phyloP scores from a whole-genome alignment of 345 rosid species.

The Combretum micranthum region DNA sequence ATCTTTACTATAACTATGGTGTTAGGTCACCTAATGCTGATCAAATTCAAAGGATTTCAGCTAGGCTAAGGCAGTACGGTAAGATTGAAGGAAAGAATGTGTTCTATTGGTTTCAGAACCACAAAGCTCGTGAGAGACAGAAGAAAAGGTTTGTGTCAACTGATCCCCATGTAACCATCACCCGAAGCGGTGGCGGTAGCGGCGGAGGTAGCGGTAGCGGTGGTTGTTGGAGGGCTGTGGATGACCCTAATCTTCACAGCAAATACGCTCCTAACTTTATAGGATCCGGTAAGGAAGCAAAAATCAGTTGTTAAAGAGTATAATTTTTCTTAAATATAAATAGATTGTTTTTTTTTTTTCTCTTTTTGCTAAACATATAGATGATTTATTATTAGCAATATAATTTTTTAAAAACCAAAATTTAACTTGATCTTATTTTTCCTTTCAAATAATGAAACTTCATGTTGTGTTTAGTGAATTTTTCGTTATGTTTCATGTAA shows the following conservation, averaged over 20 bases:
- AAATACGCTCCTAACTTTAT: constrained; percentile 23
- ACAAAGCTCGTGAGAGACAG: constrained; percentile 96
- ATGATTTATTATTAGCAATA: too few species aligned
- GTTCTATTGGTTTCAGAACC: constrained; percentile 99
- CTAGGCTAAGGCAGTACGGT: constrained; percentile 72
- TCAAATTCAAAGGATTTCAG: constrained; percentile 90
- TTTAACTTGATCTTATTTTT: too few species aligned
- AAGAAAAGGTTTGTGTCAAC: constrained; percentile 60
- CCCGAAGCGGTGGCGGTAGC: constrained; percentile 3
- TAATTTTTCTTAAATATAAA: too few species aligned
- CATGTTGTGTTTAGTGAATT: too few species aligned
- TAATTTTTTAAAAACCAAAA: too few species aligned
- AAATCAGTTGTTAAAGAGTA: too few species aligned
- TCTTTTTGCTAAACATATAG: too few species aligned
- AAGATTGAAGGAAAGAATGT: constrained; percentile 97
- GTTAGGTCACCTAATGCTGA: constrained; percentile 87
- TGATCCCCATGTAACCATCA: constrained; percentile 36
- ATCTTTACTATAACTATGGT: constrained; percentile 84
- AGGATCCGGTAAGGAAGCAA: constrained; percentile 7
- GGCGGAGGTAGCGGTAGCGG: constrained; percentile 1
- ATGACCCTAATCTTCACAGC: constrained; percentile 21
- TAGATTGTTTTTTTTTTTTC: too few species aligned
- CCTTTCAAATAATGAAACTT: too few species aligned
- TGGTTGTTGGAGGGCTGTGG: constrained; percentile 19
- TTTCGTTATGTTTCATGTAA: too few species aligned